Evolutionary conservation across 768 basidiomycete species (phyloP).

Genomic region (Podaxis sp.): DNA sequence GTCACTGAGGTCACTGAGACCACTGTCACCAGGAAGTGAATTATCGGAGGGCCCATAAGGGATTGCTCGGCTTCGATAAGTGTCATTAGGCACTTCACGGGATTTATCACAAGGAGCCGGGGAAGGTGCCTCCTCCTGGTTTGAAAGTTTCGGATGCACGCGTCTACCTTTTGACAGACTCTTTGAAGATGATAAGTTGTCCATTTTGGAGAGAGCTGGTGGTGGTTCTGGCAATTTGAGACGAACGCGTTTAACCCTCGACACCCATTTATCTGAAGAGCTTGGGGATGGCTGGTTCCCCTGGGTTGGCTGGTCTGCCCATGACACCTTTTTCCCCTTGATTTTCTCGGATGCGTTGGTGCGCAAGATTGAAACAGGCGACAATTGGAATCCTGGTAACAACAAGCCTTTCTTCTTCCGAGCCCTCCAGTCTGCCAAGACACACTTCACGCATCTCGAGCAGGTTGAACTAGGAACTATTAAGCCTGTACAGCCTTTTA

Average conservation of each 20-base stretch:
- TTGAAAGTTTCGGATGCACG: background rate
- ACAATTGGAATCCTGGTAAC: background rate
- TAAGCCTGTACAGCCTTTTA: background rate
- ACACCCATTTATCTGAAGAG: background rate
- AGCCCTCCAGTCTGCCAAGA: background rate
- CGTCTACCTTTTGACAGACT: background rate
- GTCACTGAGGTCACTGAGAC: constrained; percentile 21
- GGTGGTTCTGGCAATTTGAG: constrained; percentile 2
- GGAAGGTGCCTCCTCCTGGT: background rate
- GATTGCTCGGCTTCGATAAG: constrained; percentile 13
- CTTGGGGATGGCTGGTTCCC: background rate
- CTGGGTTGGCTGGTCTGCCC: constrained; percentile 25
- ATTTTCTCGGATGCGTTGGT: background rate
- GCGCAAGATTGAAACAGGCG: background rate
- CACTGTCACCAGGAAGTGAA: constrained; percentile 25
- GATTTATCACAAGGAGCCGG: background rate
- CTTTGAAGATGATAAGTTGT: background rate
- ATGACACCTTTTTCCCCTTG: constrained; percentile 28
- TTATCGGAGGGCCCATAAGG: background rate
- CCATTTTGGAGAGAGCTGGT: no score
- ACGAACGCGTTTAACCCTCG: constrained; percentile 2
- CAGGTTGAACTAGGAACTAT: constrained; percentile 6
- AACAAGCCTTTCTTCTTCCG: background rate
- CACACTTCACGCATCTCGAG: background rate
- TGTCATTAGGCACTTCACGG: background rate